Conservation (phyloP, 257 asterid species). For the Jacaranda mimosifolia region DNA sequence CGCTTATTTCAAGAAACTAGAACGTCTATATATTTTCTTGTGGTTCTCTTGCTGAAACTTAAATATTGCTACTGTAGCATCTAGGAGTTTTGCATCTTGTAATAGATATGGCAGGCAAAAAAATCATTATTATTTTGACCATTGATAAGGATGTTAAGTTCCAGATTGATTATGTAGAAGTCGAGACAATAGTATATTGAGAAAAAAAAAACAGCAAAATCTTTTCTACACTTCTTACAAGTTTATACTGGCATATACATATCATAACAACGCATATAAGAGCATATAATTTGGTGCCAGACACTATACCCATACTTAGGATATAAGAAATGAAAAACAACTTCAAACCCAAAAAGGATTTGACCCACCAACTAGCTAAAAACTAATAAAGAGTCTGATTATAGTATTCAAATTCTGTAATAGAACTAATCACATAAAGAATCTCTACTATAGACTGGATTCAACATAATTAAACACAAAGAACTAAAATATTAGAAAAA, state of each 20-base stretch:
- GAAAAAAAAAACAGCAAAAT: background rate
- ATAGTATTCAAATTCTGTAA: conserved; percentile 29
- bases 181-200: background rate
- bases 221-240: background rate
- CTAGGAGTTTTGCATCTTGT: background rate
- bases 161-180: background rate
- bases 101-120: background rate
- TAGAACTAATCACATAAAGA: conserved; percentile 29
- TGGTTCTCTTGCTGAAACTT: no score
- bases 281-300: conserved; percentile 18
- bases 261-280: conserved; percentile 13
- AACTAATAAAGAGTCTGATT: conserved; percentile 25
- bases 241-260: background rate
- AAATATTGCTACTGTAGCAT: background rate
- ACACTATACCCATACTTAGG: conserved; percentile 10
- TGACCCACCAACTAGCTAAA: conserved; percentile 41
- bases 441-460: conserved; percentile 7
- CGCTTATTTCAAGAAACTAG: no score
- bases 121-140: background rate
- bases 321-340: conserved; percentile 3
- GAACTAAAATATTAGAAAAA: conserved; percentile 22
- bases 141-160: background rate
- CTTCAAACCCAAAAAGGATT: conserved; percentile 37
- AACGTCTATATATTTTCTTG: background rate
- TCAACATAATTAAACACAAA: conserved; percentile 13